Percentiles rank a stretch among this genome's conserved stretches.
phyloP scores from a whole-genome alignment of 1,284 basidiomycete species.

The Apiotrichum siamense region DNA sequence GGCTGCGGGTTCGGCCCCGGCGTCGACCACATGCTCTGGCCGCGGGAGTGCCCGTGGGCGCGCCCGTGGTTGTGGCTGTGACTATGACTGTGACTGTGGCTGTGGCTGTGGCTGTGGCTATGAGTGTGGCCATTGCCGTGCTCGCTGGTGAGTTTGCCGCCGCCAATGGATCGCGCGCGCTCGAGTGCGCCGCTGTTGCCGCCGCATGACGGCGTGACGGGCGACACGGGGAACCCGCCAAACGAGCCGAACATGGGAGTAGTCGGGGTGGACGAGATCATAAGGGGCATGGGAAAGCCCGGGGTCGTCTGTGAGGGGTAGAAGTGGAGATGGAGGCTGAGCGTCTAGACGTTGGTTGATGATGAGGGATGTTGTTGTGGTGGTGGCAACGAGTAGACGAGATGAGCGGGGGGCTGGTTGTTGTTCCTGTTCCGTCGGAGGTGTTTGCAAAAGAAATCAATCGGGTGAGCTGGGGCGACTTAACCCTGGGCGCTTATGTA shows the following conservation, averaged over 20 bases:
- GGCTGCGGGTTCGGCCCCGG: background rate
- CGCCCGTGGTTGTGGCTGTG: background rate
- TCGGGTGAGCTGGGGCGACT: background rate
- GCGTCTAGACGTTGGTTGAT: too few species aligned
- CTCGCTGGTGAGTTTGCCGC: background rate
- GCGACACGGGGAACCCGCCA: background rate
- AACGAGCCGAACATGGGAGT: background rate
- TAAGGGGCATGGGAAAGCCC: background rate
- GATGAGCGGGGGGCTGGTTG: background rate
- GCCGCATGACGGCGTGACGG: background rate
- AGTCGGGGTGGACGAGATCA: background rate
- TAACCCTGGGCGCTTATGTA: too few species aligned
- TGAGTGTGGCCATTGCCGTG: slow-evolving; percentile 1
- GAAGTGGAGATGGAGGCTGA: background rate
- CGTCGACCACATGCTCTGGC: background rate
- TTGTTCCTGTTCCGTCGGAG: background rate
- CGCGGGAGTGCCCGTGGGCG: slow-evolving; percentile 1
- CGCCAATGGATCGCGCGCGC: slow-evolving; percentile 9
- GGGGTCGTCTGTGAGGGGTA: background rate
- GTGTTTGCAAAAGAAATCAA: background rate
- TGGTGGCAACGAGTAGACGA: background rate
- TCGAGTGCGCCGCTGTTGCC: background rate
- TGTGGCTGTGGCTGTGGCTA: background rate
- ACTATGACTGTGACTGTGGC: too few species aligned
- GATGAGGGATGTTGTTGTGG: background rate